Conservation (phyloP, 2,329 filamentous ascomycete species). For the Ophiostoma montium region DNA sequence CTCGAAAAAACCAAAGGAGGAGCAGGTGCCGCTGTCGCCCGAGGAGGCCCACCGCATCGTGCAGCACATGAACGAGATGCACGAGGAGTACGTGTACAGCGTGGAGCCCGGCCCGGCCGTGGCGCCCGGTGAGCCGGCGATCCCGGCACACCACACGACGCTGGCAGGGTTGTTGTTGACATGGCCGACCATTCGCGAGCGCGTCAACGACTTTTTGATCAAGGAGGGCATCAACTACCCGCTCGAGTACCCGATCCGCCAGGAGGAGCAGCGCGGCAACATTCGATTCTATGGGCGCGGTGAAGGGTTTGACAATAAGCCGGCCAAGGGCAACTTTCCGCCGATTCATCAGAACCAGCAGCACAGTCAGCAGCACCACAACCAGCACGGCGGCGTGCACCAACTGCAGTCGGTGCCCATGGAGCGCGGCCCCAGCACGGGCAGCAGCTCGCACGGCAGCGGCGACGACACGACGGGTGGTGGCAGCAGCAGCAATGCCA, state of each 20-base stretch:
- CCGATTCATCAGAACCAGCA: too few relatives aligned
- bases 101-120: conserved; percentile 34
- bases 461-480: too few relatives aligned
- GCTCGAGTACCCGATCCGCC: conserved; percentile 60
- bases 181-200: conserved; percentile 51
- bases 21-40: conserved; percentile 11
- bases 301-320: conserved; percentile 52
- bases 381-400: too few relatives aligned
- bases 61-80: conserved; percentile 22
- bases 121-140: conserved; percentile 48
- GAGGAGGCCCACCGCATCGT: conserved; percentile 21
- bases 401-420: background rate
- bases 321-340: too few relatives aligned
- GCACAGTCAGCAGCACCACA: too few relatives aligned
- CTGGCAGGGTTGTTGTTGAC: conserved; percentile 70
- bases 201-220: conserved; percentile 41
- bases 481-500: too few relatives aligned
- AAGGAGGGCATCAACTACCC: conserved; percentile 38
- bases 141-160: conserved; percentile 78
- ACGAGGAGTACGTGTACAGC: conserved; percentile 35
- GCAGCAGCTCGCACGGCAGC: conserved; percentile 22
- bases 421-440: conserved; percentile 14
- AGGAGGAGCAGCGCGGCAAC: conserved; percentile 60
- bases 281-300: conserved; percentile 67
- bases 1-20: conserved; percentile 14